phyloP scores from a whole-genome alignment of 2,329 filamentous ascomycete species.

The Colletotrichum tropicicola region DNA sequence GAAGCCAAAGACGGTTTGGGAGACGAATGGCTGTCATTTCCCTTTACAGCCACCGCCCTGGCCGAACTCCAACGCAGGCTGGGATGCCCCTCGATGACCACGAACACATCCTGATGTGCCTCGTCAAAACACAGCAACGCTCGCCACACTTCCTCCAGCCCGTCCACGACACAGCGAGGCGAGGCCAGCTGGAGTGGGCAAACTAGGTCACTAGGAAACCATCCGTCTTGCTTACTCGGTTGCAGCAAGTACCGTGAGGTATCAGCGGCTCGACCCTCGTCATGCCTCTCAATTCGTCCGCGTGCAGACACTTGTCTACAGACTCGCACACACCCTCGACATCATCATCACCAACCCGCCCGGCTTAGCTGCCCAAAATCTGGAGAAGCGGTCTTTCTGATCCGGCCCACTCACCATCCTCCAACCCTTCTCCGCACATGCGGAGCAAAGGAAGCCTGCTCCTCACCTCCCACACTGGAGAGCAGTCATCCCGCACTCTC shows the following conservation, averaged over 20 bases:
- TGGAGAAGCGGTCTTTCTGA: conserved; percentile 17
- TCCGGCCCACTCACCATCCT: conserved; percentile 19
- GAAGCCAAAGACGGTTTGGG: conserved; percentile 34
- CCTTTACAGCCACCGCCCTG: background rate
- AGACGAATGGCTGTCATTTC: conserved; percentile 27
- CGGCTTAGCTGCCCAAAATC: too few species aligned
- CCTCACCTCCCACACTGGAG: conserved; percentile 5
- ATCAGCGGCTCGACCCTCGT: background rate
- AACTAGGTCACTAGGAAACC: too few species aligned
- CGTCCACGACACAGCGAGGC: too few species aligned
- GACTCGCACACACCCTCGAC: background rate
- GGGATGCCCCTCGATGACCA: background rate
- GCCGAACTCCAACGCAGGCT: background rate
- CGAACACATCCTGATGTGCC: too few species aligned
- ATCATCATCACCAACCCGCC: conserved; percentile 1
- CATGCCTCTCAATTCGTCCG: background rate
- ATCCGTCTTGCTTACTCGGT: too few species aligned
- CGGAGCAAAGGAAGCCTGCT: conserved; percentile 20
- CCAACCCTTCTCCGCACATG: conserved; percentile 26
- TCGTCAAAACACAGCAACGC: too few species aligned
- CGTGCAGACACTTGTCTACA: background rate
- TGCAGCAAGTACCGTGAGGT: too few species aligned
- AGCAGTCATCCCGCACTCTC: conserved; percentile 6
- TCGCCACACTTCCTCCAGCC: too few species aligned
- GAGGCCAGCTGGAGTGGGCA: too few species aligned